Evolutionary conservation across 2,329 filamentous ascomycete genomes (phyloP).

Genomic region (Fusarium ambrosium): DNA sequence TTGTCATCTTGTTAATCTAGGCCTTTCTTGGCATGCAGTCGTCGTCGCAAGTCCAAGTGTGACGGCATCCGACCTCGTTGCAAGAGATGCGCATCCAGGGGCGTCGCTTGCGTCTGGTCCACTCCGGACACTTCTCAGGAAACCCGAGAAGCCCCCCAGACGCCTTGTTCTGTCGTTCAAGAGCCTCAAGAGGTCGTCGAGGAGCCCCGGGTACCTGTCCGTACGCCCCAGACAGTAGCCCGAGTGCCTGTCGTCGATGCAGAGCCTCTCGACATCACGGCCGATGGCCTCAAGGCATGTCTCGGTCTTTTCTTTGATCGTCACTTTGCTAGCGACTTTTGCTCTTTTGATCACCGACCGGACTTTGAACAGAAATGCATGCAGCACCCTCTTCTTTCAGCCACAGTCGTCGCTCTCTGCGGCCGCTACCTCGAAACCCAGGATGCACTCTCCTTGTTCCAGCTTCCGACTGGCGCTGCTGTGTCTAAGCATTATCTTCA

Average conservation of each 20-base stretch:
- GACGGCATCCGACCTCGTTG: slow-evolving; percentile 13
- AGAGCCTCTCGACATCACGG: neutral
- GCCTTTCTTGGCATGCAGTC: neutral
- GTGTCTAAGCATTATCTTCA: neutral
- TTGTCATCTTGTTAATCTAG: neutral
- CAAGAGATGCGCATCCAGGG: slow-evolving; percentile 2
- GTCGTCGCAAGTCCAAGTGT: slow-evolving; percentile 17
- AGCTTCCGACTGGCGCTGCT: neutral
- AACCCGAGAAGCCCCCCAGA: neutral
- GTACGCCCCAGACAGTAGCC: neutral
- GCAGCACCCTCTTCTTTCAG: slow-evolving; percentile 18
- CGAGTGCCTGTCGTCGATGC: neutral
- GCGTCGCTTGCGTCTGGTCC: slow-evolving; percentile 7
- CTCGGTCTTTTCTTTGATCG: slow-evolving; percentile 32
- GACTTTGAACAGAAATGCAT: slow-evolving; percentile 39
- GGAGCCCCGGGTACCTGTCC: neutral
- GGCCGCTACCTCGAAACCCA: neutral
- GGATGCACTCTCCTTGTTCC: neutral
- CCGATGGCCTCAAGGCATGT: neutral
- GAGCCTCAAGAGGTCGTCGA: neutral
- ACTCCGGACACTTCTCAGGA: neutral
- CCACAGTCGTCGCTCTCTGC: neutral
- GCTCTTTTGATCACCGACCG: slow-evolving; percentile 38
- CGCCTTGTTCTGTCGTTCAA: neutral
- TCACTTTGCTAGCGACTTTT: slow-evolving; percentile 40